These are phyloP conservation scores for Rhodamnia rubescens DNA, from an alignment of 345 rosid species.

Conservation along the genomic window DNA sequence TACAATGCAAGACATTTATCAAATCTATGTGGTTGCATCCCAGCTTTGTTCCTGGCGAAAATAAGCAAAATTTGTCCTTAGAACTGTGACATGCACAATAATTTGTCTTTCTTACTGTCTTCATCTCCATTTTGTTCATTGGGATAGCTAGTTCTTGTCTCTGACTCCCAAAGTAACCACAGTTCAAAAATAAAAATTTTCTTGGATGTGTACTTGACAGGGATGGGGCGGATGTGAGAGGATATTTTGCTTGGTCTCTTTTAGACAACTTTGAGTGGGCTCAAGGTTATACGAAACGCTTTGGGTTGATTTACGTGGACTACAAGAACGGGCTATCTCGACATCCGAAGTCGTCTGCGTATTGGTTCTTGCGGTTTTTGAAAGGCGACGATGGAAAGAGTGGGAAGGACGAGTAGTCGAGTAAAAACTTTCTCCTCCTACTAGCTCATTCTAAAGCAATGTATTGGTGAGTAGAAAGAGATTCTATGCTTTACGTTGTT, in stretches of 20 bases:
- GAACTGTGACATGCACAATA: background rate
- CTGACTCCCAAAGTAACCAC: no score
- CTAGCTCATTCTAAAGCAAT: background rate
- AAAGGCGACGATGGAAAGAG: constrained; percentile 35
- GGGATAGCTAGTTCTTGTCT: background rate
- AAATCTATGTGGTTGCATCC: background rate
- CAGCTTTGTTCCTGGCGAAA: background rate
- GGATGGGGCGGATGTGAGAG: constrained; percentile 80
- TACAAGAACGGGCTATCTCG: constrained; percentile 71
- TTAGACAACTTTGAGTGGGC: constrained; percentile 96
- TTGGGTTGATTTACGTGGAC: constrained; percentile 78
- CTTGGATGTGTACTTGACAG: constrained; percentile 16
- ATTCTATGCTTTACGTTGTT: background rate
- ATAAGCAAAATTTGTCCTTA: background rate
- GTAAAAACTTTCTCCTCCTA: background rate
- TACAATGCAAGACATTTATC: background rate
- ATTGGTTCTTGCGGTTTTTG: constrained; percentile 73
- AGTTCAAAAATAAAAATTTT: background rate
- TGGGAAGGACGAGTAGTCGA: constrained; percentile 28
- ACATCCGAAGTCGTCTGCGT: constrained; percentile 81
- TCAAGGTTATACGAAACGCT: constrained; percentile 85
- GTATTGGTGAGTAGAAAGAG: background rate
- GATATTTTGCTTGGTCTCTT: constrained; percentile 89
- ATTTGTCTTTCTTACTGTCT: background rate
- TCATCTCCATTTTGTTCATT: background rate